phyloP scores from a whole-genome alignment of 176 grass and related monocot genomes.

The Calamus simplicifolius region DNA sequence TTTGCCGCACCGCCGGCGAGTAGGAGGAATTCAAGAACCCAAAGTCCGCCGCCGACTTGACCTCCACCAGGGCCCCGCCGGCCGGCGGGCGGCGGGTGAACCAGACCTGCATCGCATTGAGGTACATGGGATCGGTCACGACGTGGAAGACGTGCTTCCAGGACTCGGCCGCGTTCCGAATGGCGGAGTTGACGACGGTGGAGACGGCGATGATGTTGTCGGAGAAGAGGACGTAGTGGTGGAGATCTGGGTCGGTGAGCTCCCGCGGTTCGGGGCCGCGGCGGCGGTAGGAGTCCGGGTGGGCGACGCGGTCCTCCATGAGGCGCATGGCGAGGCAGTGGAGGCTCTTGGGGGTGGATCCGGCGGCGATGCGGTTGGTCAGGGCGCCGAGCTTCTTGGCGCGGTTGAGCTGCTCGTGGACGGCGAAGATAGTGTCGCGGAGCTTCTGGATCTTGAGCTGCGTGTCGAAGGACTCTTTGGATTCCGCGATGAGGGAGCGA shows the following conservation, averaged over 20 bases:
- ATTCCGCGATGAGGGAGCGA: conserved; percentile 53
- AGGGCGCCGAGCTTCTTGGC: conserved; percentile 55
- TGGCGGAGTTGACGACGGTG: conserved; percentile 70
- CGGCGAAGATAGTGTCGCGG: conserved; percentile 77
- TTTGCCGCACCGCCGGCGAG: too few species aligned
- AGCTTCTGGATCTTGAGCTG: conserved; percentile 90
- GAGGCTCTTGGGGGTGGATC: conserved; percentile 84
- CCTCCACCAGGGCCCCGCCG: too few species aligned
- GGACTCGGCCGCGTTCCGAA: conserved; percentile 52
- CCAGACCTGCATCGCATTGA: conserved; percentile 61
- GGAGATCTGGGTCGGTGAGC: conserved; percentile 43
- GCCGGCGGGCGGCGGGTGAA: background rate
- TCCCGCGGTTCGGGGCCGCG: conserved; percentile 5
- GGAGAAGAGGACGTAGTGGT: conserved; percentile 81
- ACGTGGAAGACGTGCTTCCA: conserved; percentile 87
- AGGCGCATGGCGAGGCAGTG: conserved; percentile 98
- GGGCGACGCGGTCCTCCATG: conserved; percentile 63
- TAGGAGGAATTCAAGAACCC: too few species aligned
- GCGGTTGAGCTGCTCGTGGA: conserved; percentile 69
- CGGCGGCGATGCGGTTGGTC: conserved; percentile 60
- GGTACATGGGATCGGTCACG: conserved; percentile 86
- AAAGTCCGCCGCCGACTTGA: too few species aligned
- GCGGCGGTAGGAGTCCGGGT: conserved; percentile 35
- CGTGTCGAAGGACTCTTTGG: conserved; percentile 86
- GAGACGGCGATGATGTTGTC: conserved; percentile 83